These are phyloP conservation scores for Exophiala alcalophila DNA, from an alignment of 2,329 filamentous ascomycete species.

Conservation along the genomic window DNA sequence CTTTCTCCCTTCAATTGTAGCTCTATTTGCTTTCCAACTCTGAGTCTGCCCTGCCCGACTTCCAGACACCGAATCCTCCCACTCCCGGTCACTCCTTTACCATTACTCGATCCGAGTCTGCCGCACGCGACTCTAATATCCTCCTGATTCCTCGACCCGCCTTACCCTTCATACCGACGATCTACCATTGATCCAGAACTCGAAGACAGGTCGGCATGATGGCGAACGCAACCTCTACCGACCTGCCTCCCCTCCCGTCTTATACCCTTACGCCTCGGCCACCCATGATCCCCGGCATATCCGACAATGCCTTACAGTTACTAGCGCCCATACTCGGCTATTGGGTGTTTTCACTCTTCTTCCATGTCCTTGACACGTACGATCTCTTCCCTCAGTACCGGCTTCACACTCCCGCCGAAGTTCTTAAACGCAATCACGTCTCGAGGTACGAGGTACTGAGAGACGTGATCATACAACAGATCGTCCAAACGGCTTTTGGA, in stretches of 20 bases:
- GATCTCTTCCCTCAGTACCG: constrained; percentile 89
- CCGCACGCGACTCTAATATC: constrained; percentile 16
- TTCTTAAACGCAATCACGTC: constrained; percentile 81
- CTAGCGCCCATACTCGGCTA: constrained; percentile 78
- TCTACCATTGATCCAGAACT: no score
- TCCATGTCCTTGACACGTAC: constrained; percentile 80
- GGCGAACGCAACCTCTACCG: constrained; percentile 20
- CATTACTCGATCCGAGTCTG: constrained; percentile 15
- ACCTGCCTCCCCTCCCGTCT: constrained; percentile 79
- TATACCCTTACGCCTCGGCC: constrained; percentile 70
- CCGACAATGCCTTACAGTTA: constrained; percentile 76
- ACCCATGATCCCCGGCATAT: constrained; percentile 71
- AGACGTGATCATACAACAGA: constrained; percentile 87
- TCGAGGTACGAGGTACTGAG: constrained; percentile 79
- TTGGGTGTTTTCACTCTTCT: constrained; percentile 81
- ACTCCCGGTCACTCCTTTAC: constrained; percentile 12
- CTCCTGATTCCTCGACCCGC: background rate
- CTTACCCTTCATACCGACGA: no score
- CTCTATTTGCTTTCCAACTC: no score
- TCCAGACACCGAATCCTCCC: constrained; percentile 4
- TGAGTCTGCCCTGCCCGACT: no score
- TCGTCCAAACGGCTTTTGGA: constrained; percentile 77
- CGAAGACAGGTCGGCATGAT: constrained; percentile 24
- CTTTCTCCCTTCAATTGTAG: background rate
- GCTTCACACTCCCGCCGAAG: constrained; percentile 90